Percentiles rank a stretch among this genome's conserved stretches.
Conservation (phyloP, 495 filamentous ascomycete genomes). For the Penicillium herquei region DNA sequence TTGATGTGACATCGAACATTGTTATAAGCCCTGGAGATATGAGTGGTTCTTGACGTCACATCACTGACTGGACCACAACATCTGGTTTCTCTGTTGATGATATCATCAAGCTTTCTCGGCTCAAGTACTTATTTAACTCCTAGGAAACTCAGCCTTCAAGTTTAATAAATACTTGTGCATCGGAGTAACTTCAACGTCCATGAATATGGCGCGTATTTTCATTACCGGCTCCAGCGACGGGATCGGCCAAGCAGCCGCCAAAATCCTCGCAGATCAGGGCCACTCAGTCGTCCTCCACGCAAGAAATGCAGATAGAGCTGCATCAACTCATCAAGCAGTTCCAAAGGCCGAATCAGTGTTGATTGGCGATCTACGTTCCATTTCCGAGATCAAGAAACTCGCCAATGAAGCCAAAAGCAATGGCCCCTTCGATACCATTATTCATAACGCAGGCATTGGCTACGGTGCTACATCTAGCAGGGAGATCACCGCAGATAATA, state of each 20-base stretch:
- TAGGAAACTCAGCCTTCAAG: not conserved
- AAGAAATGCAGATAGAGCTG: slow-evolving; percentile 49
- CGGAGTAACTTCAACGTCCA: not conserved
- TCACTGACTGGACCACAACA: not conserved
- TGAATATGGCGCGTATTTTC: slow-evolving; percentile 53
- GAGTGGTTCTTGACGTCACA: slow-evolving; percentile 1
- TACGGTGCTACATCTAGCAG: slow-evolving; percentile 30
- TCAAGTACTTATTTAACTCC: not conserved
- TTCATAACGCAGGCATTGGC: slow-evolving; percentile 59
- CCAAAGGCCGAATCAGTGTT: slow-evolving; percentile 50
- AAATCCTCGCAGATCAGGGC: slow-evolving; percentile 47
- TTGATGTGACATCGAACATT: too few relatives aligned
- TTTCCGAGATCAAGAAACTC: slow-evolving; percentile 53
- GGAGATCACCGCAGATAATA: slow-evolving; percentile 42
- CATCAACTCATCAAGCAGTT: slow-evolving; percentile 40
- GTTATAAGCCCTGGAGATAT: too few relatives aligned
- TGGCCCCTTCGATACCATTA: slow-evolving; percentile 53
- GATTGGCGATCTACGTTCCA: slow-evolving; percentile 49
- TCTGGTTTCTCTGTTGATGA: not conserved
- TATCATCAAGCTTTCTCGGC: not conserved
- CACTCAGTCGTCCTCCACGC: slow-evolving; percentile 59
- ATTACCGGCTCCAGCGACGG: slow-evolving; percentile 52
- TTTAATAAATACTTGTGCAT: too few relatives aligned
- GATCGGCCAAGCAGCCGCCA: slow-evolving; percentile 51
- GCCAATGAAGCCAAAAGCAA: slow-evolving; percentile 45